Percentiles rank a stretch among this genome's conserved stretches.
Evolutionary conservation across 768 basidiomycete genomes (phyloP).

Genomic region (Tulasnella sp.): DNA sequence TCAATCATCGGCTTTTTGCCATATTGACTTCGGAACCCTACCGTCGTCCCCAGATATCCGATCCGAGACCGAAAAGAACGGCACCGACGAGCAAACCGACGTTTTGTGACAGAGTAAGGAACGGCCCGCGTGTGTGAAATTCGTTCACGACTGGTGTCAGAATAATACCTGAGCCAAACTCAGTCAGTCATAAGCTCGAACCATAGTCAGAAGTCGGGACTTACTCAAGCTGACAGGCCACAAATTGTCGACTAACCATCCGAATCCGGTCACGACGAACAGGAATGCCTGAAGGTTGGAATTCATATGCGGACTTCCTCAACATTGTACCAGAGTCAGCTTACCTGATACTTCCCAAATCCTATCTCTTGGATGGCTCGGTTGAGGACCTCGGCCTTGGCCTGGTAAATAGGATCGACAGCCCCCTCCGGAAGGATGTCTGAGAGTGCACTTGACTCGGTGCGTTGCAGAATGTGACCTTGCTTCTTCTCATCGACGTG

Average conservation of each 20-base stretch:
- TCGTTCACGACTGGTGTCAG: slow-evolving; percentile 45
- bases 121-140: slow-evolving; percentile 49
- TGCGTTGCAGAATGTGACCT: background rate
- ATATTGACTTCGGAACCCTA: no score
- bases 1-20: background rate
- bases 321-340: background rate
- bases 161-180: slow-evolving; percentile 36
- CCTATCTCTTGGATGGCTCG: slow-evolving; percentile 53
- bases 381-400: slow-evolving; percentile 46
- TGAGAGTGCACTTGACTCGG: background rate
- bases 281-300: slow-evolving; percentile 22
- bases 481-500: background rate
- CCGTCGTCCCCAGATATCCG: slow-evolving; percentile 63
- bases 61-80: slow-evolving; percentile 52
- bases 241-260: slow-evolving; percentile 63
- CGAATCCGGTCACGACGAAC: slow-evolving; percentile 59
- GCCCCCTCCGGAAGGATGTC: slow-evolving; percentile 21
- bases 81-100: slow-evolving; percentile 57
- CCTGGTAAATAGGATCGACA: slow-evolving; percentile 47
- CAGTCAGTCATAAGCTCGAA: slow-evolving; percentile 20
- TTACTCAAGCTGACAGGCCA: slow-evolving; percentile 45
- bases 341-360: slow-evolving; percentile 53
- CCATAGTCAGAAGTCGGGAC: slow-evolving; percentile 27
- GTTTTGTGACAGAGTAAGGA: slow-evolving; percentile 58
- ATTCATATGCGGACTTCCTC: background rate